These are phyloP conservation scores for Plasmodium vinckei DNA, from an alignment of 169 alveolate genomes.

Conservation along the genomic window DNA sequence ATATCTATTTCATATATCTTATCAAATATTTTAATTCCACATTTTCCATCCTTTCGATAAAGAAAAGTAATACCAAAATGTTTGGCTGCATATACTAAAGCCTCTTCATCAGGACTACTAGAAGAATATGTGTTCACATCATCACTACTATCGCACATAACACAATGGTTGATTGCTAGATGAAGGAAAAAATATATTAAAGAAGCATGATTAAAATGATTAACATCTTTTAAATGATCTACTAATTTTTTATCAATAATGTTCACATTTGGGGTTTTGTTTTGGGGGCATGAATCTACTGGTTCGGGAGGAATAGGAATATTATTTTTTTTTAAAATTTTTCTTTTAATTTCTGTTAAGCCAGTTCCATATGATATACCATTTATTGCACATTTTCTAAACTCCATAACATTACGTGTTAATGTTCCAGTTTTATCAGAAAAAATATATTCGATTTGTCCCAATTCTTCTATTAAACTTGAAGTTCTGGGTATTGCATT, in stretches of 20 bases:
- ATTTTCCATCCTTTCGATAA: slow-evolving; percentile 79
- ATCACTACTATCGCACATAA: slow-evolving; percentile 76
- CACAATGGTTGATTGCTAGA: slow-evolving; percentile 80
- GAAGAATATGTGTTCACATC: slow-evolving; percentile 77
- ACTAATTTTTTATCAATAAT: slow-evolving; percentile 81
- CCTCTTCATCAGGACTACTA: slow-evolving; percentile 85
- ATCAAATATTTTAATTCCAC: slow-evolving; percentile 83
- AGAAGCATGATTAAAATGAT: slow-evolving; percentile 81
- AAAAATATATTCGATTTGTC: slow-evolving; percentile 94
- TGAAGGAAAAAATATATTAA: slow-evolving; percentile 83
- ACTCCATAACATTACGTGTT: slow-evolving; percentile 94
- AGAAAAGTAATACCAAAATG: slow-evolving; percentile 82
- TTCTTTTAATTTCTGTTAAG: slow-evolving; percentile 82
- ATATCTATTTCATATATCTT: slow-evolving; percentile 79
- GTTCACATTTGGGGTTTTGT: slow-evolving; percentile 81
- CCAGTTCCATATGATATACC: slow-evolving; percentile 88
- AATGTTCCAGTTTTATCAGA: slow-evolving; percentile 96
- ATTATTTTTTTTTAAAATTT: slow-evolving; percentile 81
- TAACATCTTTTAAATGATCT: slow-evolving; percentile 77
- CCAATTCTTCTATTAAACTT: slow-evolving; percentile 95
- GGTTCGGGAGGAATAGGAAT: slow-evolving; percentile 79
- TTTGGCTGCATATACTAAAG: slow-evolving; percentile 86
- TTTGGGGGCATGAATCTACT: slow-evolving; percentile 27
- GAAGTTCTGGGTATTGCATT: slow-evolving; percentile 93
- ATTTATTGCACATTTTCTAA: slow-evolving; percentile 86